Base-by-base conservation (phyloP, 345 rosid genomes). In the Citrus glauca region DNA sequence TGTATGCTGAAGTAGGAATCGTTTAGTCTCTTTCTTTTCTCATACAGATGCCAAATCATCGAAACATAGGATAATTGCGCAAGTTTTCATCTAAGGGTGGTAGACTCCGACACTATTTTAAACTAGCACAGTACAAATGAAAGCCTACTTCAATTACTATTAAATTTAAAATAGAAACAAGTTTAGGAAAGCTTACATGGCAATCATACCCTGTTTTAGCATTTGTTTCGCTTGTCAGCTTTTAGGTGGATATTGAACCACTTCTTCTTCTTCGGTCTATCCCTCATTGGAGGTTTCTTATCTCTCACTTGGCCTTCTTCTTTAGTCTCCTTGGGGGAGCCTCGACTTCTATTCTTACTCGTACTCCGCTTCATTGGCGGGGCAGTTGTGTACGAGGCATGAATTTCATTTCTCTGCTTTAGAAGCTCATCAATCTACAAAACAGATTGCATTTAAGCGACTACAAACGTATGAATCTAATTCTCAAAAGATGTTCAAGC, bases 401-500 rank as follows among this genome's bases (percentile, higher is more conserved):
- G 99, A 57, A 94, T 91, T 78, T 90, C 95, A 76, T 88, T 89
- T 79, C 98, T 86, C 83, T 89, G 93, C 80, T 89, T 91, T 68
- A 97, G 87, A 66, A 97, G 98, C 88, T 86, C 94, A 66, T 97
- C 98, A 20, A 97, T 91, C 99, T 97, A 90, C 85, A 80, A 60
- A 71, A n/a, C 71, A 68, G 25, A 72, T 38, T 66, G 4, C 33
- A 66, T 4, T 30, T 35, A 19, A 40, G 57, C 77, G 32, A 66
- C 40, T 40, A 81, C 27, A 37, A 70, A 62, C 59, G 56, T 17
- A 59, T 40, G 48, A 74, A 48, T 68, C 62, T 40, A 65, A 64
- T 48, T 32, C 27, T 71, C 33, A 55, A 72, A 62, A 38, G 32
- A 72, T 32, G 27, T 35, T 65, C 59, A 32, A 45, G 63, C 20